phyloP scores from a whole-genome alignment of 441 rosid genomes.

The Daphne laureola region DNA sequence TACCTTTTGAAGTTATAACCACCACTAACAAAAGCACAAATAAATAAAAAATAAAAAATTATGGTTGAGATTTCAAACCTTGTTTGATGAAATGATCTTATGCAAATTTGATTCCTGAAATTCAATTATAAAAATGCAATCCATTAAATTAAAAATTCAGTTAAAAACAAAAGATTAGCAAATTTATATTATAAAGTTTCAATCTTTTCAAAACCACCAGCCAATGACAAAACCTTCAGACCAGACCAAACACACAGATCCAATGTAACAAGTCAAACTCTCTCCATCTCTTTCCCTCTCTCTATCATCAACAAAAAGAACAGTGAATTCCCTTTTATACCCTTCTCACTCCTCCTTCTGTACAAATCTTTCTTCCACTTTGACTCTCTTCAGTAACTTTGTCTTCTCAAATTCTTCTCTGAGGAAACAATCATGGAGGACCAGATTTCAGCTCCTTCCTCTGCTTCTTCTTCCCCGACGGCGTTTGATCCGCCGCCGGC shows the following conservation, averaged over 20 bases:
- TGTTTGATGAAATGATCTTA: too few relatives aligned
- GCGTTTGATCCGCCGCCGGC: conserved; percentile 19
- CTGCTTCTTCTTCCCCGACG: conserved; percentile 12
- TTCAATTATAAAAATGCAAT: neutral
- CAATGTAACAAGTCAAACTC: conserved; percentile 44
- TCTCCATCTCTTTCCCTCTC: conserved; percentile 13
- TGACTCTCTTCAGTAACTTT: conserved; percentile 8
- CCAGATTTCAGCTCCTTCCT: conserved; percentile 14
- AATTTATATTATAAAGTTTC: too few relatives aligned
- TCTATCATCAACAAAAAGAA: conserved; percentile 23
- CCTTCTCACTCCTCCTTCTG: conserved; percentile 11
- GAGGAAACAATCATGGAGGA: conserved; percentile 26
- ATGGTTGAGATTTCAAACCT: too few relatives aligned
- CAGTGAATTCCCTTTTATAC: conserved; percentile 15
- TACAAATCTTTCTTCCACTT: neutral
- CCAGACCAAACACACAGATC: conserved; percentile 16
- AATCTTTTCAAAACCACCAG: conserved; percentile 5
- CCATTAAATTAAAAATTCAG: too few relatives aligned
- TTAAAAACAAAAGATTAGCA: too few relatives aligned
- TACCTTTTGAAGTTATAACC: conserved; percentile 7
- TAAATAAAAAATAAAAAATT: too few relatives aligned
- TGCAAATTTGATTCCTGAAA: too few relatives aligned
- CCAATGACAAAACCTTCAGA: conserved; percentile 15
- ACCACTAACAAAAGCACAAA: neutral
- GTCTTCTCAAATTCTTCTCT: neutral